Percentiles rank a stretch among this genome's conserved stretches.
These are phyloP conservation scores for Blastocystis sp. DNA, from an alignment of 352 stramenopile species.

Conservation along the genomic window DNA sequence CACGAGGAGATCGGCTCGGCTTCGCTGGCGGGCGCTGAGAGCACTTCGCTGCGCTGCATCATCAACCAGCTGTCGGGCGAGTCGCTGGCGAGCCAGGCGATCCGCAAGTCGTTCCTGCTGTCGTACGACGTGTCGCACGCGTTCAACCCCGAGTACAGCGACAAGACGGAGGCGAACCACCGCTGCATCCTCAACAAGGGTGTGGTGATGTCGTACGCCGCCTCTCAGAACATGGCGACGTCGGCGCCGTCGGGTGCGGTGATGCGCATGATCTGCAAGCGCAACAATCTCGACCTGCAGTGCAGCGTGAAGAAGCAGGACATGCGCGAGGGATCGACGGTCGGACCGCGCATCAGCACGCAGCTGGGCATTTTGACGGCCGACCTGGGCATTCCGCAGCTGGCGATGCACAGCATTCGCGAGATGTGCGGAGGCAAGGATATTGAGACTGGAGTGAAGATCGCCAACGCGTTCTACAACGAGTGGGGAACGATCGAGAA, in stretches of 20 bases:
- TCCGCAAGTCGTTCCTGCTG: conserved; percentile 63
- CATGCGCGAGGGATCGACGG: conserved; percentile 90
- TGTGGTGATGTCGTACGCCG: conserved; percentile 95
- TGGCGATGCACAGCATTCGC: conserved; percentile 95
- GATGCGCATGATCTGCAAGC: conserved; percentile 69
- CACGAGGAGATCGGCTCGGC: conserved; percentile 93
- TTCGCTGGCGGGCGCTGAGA: conserved; percentile 81
- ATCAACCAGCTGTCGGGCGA: conserved; percentile 39
- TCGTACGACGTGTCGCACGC: conserved; percentile 89
- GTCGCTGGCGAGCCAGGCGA: not conserved
- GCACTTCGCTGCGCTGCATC: conserved; percentile 70
- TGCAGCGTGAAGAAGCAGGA: conserved; percentile 92
- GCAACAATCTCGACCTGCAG: conserved; percentile 81
- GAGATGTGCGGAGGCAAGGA: conserved; percentile 89
- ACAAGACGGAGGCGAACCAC: conserved; percentile 91
- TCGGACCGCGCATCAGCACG: conserved; percentile 89
- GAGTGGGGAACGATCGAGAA: conserved; percentile 78
- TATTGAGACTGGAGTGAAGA: conserved; percentile 75
- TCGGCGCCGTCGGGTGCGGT: conserved; percentile 80
- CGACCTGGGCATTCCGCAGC: conserved; percentile 90
- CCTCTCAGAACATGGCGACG: conserved; percentile 93
- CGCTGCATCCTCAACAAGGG: conserved; percentile 84
- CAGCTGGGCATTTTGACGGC: conserved; percentile 90
- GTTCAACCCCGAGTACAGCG: conserved; percentile 93
- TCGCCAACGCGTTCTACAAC: conserved; percentile 88